phyloP scores from a whole-genome alignment of 176 grass and related monocot species.

The Carex littledalei region DNA sequence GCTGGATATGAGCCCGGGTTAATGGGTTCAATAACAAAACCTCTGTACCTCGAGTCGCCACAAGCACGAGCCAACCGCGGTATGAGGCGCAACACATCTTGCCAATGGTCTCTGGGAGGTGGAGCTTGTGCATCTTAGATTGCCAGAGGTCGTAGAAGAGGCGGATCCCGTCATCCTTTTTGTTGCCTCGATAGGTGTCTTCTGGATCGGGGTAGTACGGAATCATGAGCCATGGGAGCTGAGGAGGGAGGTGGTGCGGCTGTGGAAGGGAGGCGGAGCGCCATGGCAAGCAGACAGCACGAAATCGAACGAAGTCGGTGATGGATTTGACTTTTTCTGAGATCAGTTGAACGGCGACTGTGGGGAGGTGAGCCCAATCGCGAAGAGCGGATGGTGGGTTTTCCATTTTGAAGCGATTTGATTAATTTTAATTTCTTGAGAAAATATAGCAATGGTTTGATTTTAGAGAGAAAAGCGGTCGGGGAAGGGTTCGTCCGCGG shows the following conservation, averaged over 20 bases:
- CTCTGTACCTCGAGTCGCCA: conserved; percentile 3
- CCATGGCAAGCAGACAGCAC: neutral
- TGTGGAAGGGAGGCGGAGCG: neutral
- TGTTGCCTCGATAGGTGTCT: no score
- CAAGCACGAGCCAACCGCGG: conserved; percentile 14
- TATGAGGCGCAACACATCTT: conserved; percentile 13
- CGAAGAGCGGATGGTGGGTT: neutral
- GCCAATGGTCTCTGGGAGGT: neutral
- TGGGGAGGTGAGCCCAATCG: conserved; percentile 16
- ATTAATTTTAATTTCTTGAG: no score
- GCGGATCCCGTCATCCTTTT: neutral
- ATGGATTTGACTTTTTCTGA: neutral
- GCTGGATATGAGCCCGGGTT: conserved; percentile 15
- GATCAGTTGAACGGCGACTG: conserved; percentile 1
- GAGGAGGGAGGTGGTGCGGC: neutral
- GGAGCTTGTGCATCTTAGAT: conserved; percentile 15
- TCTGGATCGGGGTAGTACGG: neutral
- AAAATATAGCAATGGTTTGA: no score
- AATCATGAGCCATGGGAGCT: neutral
- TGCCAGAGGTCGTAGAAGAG: conserved; percentile 20
- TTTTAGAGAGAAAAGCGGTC: no score
- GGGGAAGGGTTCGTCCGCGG: no score
- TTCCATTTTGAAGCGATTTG: neutral
- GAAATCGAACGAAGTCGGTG: neutral
- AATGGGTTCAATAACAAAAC: conserved; percentile 24